Conservation (phyloP, 768 basidiomycete genomes). For the Lentinus tigrinus region DNA sequence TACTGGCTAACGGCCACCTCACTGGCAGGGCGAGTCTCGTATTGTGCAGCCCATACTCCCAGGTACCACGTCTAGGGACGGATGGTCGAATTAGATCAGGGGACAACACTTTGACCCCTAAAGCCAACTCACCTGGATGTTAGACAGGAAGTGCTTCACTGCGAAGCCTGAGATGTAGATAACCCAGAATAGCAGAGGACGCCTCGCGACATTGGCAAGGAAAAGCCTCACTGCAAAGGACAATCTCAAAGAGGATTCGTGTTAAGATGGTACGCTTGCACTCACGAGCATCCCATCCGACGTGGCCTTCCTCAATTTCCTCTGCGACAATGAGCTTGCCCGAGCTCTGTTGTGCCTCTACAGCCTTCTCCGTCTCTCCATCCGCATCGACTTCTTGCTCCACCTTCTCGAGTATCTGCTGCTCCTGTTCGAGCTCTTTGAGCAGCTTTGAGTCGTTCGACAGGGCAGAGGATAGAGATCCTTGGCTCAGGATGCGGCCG, state of each 20-base stretch:
- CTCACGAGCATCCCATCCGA: constrained; percentile 45
- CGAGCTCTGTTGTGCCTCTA: constrained; percentile 26
- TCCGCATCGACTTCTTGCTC: constrained; percentile 24
- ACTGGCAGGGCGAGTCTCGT: constrained; percentile 8
- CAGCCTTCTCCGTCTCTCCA: constrained; percentile 11
- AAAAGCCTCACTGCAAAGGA: neutral
- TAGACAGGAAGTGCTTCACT: neutral
- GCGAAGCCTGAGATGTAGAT: neutral
- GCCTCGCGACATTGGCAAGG: constrained; percentile 4
- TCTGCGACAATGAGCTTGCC: constrained; percentile 65
- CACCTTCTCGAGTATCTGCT: constrained; percentile 18
- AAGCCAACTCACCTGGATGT: neutral
- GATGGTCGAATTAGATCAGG: neutral
- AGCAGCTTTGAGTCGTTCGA: constrained; percentile 34
- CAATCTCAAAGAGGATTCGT: neutral
- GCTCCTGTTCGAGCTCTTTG: constrained; percentile 23
- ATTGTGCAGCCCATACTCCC: constrained; percentile 31
- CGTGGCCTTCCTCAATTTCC: constrained; percentile 59
- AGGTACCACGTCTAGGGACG: constrained; percentile 40
- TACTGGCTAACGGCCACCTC: constrained; percentile 19
- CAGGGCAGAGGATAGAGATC: constrained; percentile 45
- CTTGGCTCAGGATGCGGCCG: constrained; percentile 48
- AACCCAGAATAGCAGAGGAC: neutral
- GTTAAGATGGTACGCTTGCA: neutral
- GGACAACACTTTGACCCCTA: no score